These are phyloP conservation scores for Drechslera avenae DNA, from an alignment of 2,329 filamentous ascomycete species.

Conservation along the genomic window DNA sequence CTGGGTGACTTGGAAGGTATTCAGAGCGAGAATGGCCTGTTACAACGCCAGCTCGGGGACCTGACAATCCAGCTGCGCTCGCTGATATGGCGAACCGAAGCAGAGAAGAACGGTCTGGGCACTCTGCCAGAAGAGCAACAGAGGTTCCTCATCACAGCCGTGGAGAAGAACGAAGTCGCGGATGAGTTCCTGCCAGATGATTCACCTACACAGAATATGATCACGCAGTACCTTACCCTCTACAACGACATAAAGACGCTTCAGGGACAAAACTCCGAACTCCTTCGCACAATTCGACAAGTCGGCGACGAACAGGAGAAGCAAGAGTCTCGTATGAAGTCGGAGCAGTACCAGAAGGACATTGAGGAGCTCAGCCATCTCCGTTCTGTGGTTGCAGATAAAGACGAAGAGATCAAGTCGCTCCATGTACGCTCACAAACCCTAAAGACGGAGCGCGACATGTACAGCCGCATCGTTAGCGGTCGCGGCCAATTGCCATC, in stretches of 20 bases:
- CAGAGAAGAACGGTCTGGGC: slow-evolving; percentile 77
- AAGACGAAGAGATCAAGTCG: slow-evolving; percentile 82
- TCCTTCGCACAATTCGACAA: slow-evolving; percentile 81
- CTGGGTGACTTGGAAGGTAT: slow-evolving; percentile 71
- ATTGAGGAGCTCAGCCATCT: slow-evolving; percentile 74
- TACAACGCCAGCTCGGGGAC: slow-evolving; percentile 86
- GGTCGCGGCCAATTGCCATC: slow-evolving; percentile 68
- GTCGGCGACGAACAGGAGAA: slow-evolving; percentile 90
- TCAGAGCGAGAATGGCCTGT: slow-evolving; percentile 71
- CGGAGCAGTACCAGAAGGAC: slow-evolving; percentile 60
- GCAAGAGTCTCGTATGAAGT: slow-evolving; percentile 74
- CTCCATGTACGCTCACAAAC: slow-evolving; percentile 85
- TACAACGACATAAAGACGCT: slow-evolving; percentile 86
- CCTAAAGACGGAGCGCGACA: slow-evolving; percentile 93
- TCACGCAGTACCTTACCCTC: slow-evolving; percentile 84
- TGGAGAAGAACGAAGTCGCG: slow-evolving; percentile 70
- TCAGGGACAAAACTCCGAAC: slow-evolving; percentile 84
- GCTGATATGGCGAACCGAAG: slow-evolving; percentile 83
- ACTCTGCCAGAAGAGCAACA: slow-evolving; percentile 74
- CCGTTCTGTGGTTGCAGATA: slow-evolving; percentile 74
- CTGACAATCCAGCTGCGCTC: slow-evolving; percentile 89
- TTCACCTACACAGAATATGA: slow-evolving; percentile 85
- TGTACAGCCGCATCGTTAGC: slow-evolving; percentile 93
- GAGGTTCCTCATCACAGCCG: slow-evolving; percentile 75
- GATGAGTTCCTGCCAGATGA: slow-evolving; percentile 69